Evolutionary conservation across 352 stramenopile genomes (phyloP).

Genomic region (Phytophthora nicotianae): DNA sequence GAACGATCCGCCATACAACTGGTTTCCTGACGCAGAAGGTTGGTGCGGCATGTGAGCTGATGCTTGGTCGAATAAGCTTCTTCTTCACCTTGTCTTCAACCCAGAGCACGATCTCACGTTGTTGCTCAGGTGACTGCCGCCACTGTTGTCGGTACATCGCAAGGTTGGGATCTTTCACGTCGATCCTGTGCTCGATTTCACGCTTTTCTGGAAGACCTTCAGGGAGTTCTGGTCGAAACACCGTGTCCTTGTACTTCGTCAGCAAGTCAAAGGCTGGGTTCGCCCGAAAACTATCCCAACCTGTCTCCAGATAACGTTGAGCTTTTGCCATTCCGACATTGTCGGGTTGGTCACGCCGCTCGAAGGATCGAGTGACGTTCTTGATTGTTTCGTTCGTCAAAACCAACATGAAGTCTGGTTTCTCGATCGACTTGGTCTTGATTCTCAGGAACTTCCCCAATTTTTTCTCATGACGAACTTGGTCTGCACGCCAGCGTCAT

Average conservation of each 20-base stretch:
- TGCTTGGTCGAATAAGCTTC: not conserved
- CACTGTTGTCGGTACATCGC: not conserved
- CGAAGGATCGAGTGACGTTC: not conserved
- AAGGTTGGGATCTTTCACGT: not conserved
- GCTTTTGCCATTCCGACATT: not conserved
- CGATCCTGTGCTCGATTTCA: not conserved
- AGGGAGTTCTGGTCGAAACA: not conserved
- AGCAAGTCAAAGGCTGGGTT: not conserved
- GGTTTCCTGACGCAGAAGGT: not conserved
- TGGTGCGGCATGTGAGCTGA: not conserved
- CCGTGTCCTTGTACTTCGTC: not conserved
- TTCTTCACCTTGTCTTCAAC: not conserved
- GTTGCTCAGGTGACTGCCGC: not conserved
- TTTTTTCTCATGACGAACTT: not conserved
- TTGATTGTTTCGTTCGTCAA: conserved; percentile 3
- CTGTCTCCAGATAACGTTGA: not conserved
- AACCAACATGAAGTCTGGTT: not conserved
- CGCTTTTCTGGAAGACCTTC: not conserved
- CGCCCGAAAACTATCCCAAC: not conserved
- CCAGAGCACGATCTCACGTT: not conserved
- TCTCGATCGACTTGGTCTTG: not conserved
- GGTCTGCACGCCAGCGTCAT: not conserved
- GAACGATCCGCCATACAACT: not conserved
- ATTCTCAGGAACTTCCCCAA: not conserved
- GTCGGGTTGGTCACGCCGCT: not conserved